Evolutionary conservation across 768 basidiomycete species (phyloP).

Genomic region (Xerocomus brunneocitrinus): DNA sequence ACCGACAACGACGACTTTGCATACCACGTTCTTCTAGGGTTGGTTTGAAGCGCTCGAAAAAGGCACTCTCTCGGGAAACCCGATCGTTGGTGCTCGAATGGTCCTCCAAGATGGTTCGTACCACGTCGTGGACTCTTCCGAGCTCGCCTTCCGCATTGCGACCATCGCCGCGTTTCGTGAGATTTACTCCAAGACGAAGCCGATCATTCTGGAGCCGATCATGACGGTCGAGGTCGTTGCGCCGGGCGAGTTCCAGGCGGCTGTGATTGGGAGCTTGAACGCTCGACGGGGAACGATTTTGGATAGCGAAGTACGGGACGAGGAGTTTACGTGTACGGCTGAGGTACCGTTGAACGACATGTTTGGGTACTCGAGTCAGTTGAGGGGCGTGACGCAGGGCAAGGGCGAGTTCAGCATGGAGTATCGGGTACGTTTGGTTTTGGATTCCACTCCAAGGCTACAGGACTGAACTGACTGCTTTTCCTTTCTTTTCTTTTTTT

Average conservation of each 20-base stretch:
- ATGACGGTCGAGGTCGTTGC: conserved; percentile 98
- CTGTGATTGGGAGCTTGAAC: conserved; percentile 92
- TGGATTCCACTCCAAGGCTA: not conserved
- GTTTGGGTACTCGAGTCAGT: conserved; percentile 94
- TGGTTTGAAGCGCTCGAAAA: conserved; percentile 94
- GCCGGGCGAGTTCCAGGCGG: conserved; percentile 92
- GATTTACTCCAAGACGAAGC: conserved; percentile 67
- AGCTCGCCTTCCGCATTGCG: conserved; percentile 89
- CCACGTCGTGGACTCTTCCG: conserved; percentile 94
- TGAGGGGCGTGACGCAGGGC: conserved; percentile 93
- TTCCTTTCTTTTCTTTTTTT: not conserved
- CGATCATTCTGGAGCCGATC: conserved; percentile 92
- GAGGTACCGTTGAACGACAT: conserved; percentile 97
- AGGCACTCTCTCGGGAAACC: conserved; percentile 84
- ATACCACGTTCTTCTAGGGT: conserved; percentile 47
- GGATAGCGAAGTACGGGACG: conserved; percentile 94
- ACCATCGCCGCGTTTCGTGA: conserved; percentile 93
- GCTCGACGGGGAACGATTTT: conserved; percentile 89
- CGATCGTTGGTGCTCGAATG: conserved; percentile 79
- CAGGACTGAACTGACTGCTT: not conserved
- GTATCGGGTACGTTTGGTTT: conserved; percentile 52
- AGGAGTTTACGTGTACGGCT: conserved; percentile 88
- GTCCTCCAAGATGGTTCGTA: conserved; percentile 88
- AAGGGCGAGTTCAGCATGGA: conserved; percentile 89
- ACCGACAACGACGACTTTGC: not conserved